Base-by-base conservation (phyloP, 2,329 filamentous ascomycete genomes). In the Diaporthe batatas region DNA sequence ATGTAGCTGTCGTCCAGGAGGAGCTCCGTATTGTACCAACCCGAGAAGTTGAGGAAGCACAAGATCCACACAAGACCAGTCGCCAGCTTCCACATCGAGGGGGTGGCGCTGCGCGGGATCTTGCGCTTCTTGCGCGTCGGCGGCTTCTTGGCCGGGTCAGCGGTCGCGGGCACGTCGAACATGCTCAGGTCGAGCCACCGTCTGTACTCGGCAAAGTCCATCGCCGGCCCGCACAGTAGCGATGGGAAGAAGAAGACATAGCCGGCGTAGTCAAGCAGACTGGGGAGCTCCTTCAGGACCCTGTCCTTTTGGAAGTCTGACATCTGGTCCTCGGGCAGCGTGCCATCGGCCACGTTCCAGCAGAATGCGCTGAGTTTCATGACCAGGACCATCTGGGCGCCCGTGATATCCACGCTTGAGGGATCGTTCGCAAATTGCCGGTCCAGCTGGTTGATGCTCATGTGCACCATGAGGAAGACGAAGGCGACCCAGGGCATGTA, bases 401-500 rank as follows among this genome's bases (percentile, higher is more conserved):
- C 95, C 0, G 96, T 98, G 77, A 99, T 95, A 81, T 99, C 96
- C 73, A 98, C 87, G 1, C 85, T 83, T 51, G 89, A 87, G 0
- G 93, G 90, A 74, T 90, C 87, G 77, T 93, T 87, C 51, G 88
- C 84, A 51, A 91, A 89, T 82, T 97, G 94, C 51, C 97, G 93
- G 72, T 90, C 86, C 75, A 99, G 92, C 82, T 99, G 96, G 81
- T 91, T 97, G 78, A 96, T 82, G 58, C 95, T 96, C 92, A 98
- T 94, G 83, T 99, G 96, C 71, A 92, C 92, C 96, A 99, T 98
- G 72, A 98, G 86, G 80, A 97, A 98, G 65, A 94, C 86, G 82
- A 99, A 99, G 73, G 91, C 95, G 65, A 98, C 87, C 96, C 96
- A 99, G 85, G 96, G 96, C 96, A 99, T 99, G 80, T 96, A 94